Evolutionary conservation across 2,329 filamentous ascomycete genomes (phyloP), one percentile per base, ranked within the genome.

Genomic region (Pseudogymnoascus sp.): DNA sequence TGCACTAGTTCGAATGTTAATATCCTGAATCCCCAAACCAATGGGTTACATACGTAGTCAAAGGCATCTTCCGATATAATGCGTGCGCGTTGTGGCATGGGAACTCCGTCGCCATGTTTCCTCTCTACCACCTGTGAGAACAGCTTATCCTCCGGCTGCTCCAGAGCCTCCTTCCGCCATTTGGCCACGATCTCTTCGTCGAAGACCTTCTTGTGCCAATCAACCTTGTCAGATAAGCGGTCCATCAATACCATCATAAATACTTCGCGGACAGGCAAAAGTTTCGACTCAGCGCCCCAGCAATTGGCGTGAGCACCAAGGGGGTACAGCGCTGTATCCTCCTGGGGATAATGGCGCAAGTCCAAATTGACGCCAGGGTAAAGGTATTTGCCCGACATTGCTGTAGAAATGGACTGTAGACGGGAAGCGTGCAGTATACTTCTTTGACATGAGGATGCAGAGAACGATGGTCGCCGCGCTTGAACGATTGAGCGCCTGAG

Each of bases 71-170:
- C 60, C 19, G 60, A 33, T 13, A 60, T 38, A 15, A 46, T 33
- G 33, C 19, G 61, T 46, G 61, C 50, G n/a, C 46, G 31, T 11
- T 50, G 46, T 37, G 33, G 31, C 31, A 37, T 59, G 11, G 56
- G 10, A 17, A 59, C 17, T 23, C 37, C 40, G 17, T 17, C 50
- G 7, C 31, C 61, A 31, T 5, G 1, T 21, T 74, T 38, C 11
- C 10, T 33, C 5, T 76, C 66, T 6, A 72, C 66, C 74, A 78
- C 75, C 19, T 71, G 72, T 70, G 62, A 3, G 75, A 62, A 70
- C 62, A 63, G 65, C 53, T n/a, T 72, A 15, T 73, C 68, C 60
- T 73, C 71, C 23, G 9, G 56, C 50, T 37, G 63, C 50, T 31
- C 23, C 19, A 70, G 61, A 3, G 65, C 63, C 65, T 73, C 70